Evolutionary conservation across 1,139 yeast species (phyloP), one percentile per base, ranked within the genome.

Genomic region (Diutina pseudorugosa): DNA sequence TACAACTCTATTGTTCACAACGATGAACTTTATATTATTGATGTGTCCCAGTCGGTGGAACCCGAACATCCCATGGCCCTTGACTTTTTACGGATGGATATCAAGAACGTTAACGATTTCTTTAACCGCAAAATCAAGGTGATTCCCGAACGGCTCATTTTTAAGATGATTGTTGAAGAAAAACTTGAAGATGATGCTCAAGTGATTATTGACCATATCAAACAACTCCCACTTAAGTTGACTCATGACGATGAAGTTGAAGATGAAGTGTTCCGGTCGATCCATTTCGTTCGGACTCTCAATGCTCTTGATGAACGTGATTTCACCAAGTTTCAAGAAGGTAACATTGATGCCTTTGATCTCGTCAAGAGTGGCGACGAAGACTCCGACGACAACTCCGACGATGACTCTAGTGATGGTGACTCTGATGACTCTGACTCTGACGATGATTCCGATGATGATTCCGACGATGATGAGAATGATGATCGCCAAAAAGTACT

Each of bases 41-140:
- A 94, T 70, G 99, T 94, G 20, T 91, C 98, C 1, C 99, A 94
- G 65, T 84, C 95, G 41, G 98, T 94, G 27, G 98, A 94, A 65
- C 98, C 96, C 21, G 97, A 91, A 60, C 99, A 94, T 66, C 98
- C 98, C 6, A 90, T 89, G 87, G 87, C 96, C 48, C 73, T 93
- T 56, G 98, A 93, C 64, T 94, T 94, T 63, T 70, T 94, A 55
- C 75, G 99, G 63, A 93, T 93, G 98, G 99, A 94, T 67, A 91
- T 94, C 62, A 93, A 91, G 66, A 94, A 94, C 62, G 90, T 93
- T 19, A 93, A 90, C 62, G 94, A 87, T 61, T 94, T 84, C 65
- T 94, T 94, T 62, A 72, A 74, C 54, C 75, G 83, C 55, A 82
- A 84, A 64, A 87, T 90, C 45, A 77, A 79, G 53, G 85, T 88